Conservation (phyloP, 1,284 basidiomycete species). For the Cryptococcus wingfieldii region DNA sequence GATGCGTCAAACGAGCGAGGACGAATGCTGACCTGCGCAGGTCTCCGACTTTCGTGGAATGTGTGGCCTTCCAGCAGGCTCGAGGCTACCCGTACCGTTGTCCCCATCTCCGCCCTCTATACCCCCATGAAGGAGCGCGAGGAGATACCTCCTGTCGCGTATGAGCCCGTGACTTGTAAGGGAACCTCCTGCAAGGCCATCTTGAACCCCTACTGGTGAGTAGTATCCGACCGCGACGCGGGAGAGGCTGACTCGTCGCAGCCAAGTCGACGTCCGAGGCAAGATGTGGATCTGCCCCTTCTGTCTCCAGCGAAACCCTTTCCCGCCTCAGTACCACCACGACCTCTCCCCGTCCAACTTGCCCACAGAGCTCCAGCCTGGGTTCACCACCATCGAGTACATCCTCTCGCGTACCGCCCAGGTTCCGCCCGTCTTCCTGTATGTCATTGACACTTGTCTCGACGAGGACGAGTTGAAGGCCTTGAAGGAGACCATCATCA, state of each 20-base stretch:
- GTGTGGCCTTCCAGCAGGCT: conserved; percentile 97
- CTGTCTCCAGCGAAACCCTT: conserved; percentile 92
- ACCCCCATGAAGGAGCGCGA: conserved; percentile 92
- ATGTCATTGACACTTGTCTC: conserved; percentile 95
- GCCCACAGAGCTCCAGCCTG: conserved; percentile 90
- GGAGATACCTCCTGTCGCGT: conserved; percentile 91
- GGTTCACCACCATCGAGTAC: conserved; percentile 99
- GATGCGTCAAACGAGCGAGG: neutral
- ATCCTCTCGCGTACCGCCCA: conserved; percentile 86
- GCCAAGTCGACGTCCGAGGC: conserved; percentile 96
- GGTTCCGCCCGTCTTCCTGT: conserved; percentile 93
- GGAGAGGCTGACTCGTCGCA: conserved; percentile 39
- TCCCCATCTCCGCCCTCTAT: conserved; percentile 97
- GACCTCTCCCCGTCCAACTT: conserved; percentile 97
- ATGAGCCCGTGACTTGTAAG: conserved; percentile 98
- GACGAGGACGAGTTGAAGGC: conserved; percentile 96
- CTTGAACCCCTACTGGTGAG: conserved; percentile 93
- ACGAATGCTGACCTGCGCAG: conserved; percentile 49
- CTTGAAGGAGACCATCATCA: conserved; percentile 83
- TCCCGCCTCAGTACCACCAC: conserved; percentile 93
- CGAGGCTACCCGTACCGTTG: conserved; percentile 95
- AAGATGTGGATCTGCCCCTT: conserved; percentile 99
- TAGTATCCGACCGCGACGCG: conserved; percentile 4
- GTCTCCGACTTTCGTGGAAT: conserved; percentile 93
- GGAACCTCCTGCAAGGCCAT: conserved; percentile 87